These are phyloP conservation scores for Chytriomyces sp. DNA, from an alignment of 192 early-diverging fungal genomes.

Conservation along the genomic window DNA sequence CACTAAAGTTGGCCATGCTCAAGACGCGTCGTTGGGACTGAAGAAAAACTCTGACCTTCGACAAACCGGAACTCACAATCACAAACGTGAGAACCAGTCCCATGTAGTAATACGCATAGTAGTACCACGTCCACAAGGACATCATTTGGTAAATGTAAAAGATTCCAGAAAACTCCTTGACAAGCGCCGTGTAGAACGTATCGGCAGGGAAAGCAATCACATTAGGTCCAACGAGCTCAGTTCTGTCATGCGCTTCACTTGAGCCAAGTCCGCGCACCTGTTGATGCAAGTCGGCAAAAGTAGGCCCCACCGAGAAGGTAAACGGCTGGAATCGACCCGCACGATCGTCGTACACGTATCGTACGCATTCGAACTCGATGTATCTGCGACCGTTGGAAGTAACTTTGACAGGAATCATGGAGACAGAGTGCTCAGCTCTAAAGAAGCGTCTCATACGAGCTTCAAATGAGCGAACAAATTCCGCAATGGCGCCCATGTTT, in stretches of 20 bases:
- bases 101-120: slow-evolving; percentile 58
- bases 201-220: slow-evolving; percentile 69
- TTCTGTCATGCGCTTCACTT: slow-evolving; percentile 57
- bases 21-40: slow-evolving; percentile 49
- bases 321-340: slow-evolving; percentile 63
- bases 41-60: slow-evolving; percentile 46
- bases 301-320: slow-evolving; percentile 60
- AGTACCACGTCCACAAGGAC: slow-evolving; percentile 50
- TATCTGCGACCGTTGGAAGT: slow-evolving; percentile 61
- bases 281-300: slow-evolving; percentile 39
- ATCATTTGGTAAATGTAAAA: slow-evolving; percentile 57
- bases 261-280: slow-evolving; percentile 51
- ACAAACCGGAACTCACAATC: slow-evolving; percentile 47
- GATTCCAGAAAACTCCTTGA: slow-evolving; percentile 58
- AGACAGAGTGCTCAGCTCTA: slow-evolving; percentile 35
- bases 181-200: slow-evolving; percentile 57
- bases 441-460: neutral
- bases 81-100: slow-evolving; percentile 50
- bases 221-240: slow-evolving; percentile 72
- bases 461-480: slow-evolving; percentile 39
- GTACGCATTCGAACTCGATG: slow-evolving; percentile 75
- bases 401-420: slow-evolving; percentile 42
- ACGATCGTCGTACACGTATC: slow-evolving; percentile 69
- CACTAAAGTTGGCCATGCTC: slow-evolving; percentile 53
- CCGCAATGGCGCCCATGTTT: slow-evolving; percentile 43